phyloP scores from a whole-genome alignment of 768 basidiomycete species.

The Termitomyces sp. region DNA sequence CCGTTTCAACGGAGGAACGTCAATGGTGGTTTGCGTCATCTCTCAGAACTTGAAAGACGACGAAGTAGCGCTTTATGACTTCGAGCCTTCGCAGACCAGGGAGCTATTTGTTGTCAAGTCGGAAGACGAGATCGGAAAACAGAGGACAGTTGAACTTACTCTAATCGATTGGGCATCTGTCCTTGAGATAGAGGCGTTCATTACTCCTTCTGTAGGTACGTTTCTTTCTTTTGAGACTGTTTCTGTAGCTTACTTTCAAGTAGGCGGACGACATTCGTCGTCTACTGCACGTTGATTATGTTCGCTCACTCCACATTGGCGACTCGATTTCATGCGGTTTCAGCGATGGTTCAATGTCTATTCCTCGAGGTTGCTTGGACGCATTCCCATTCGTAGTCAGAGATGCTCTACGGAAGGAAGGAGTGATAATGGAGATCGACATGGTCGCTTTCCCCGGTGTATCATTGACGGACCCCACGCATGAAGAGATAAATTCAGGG shows the following conservation, averaged over 20 bases:
- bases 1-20: constrained; percentile 9
- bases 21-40: constrained; percentile 8
- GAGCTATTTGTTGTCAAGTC: not conserved
- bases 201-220: not conserved
- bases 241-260: not conserved
- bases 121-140: not conserved
- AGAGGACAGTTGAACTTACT: constrained; percentile 2
- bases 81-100: constrained; percentile 2
- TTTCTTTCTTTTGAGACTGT: not conserved
- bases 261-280: not conserved
- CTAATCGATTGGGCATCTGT: constrained; percentile 10
- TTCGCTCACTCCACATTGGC: not conserved
- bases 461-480: constrained; percentile 1
- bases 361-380: constrained; percentile 8
- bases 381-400: constrained; percentile 6
- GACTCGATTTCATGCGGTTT: constrained; percentile 10
- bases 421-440: constrained; percentile 3
- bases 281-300: not conserved
- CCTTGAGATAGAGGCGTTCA: constrained; percentile 6
- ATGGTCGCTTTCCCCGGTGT: constrained; percentile 6
- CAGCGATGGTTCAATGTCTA: not conserved
- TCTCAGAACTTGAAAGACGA: not conserved
- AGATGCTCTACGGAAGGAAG: constrained; percentile 6
- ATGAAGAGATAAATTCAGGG: not conserved
- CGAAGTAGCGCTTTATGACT: not conserved